Evolutionary conservation across 2,329 filamentous ascomycete species (phyloP).

Genomic region (Colletotrichum endophyticum): DNA sequence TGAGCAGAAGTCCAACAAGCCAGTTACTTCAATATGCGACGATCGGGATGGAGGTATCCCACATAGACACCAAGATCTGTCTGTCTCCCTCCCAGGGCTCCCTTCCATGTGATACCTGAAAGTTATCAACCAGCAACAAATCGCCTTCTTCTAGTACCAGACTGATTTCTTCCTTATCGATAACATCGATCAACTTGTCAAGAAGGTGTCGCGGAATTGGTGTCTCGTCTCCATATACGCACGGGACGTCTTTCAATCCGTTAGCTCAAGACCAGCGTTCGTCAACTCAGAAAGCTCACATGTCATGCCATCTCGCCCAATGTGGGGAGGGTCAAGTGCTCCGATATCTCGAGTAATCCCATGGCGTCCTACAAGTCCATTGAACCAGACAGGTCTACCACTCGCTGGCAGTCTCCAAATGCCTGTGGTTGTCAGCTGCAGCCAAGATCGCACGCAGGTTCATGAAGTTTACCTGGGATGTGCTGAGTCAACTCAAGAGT

Average conservation of each 20-base stretch:
- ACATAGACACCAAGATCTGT: slow-evolving; percentile 15
- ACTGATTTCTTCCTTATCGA: slow-evolving; percentile 22
- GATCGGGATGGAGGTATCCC: background rate
- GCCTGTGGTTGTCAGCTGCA: background rate
- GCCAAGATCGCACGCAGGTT: background rate
- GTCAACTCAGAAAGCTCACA: background rate
- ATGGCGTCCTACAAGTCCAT: slow-evolving; percentile 19
- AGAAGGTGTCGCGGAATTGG: slow-evolving; percentile 13
- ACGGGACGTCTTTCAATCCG: slow-evolving; percentile 6
- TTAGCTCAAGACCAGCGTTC: background rate
- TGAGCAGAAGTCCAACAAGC: background rate
- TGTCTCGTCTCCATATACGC: slow-evolving; percentile 19
- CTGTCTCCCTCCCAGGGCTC: slow-evolving; percentile 18
- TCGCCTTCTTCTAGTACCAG: slow-evolving; percentile 21
- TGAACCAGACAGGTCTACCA: slow-evolving; percentile 20
- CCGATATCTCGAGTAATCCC: slow-evolving; percentile 23
- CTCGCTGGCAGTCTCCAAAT: slow-evolving; percentile 10
- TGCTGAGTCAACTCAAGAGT: slow-evolving; percentile 21
- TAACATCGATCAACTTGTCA: slow-evolving; percentile 21
- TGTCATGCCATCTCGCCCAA: slow-evolving; percentile 22
- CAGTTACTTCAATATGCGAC: background rate
- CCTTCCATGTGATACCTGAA: slow-evolving; percentile 18
- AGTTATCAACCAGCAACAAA: slow-evolving; percentile 23
- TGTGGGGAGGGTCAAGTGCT: slow-evolving; percentile 19
- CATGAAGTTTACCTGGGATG: slow-evolving; percentile 9